Evolutionary conservation across 1,284 basidiomycete genomes (phyloP).

Genomic region (Melampsora larici-populina): DNA sequence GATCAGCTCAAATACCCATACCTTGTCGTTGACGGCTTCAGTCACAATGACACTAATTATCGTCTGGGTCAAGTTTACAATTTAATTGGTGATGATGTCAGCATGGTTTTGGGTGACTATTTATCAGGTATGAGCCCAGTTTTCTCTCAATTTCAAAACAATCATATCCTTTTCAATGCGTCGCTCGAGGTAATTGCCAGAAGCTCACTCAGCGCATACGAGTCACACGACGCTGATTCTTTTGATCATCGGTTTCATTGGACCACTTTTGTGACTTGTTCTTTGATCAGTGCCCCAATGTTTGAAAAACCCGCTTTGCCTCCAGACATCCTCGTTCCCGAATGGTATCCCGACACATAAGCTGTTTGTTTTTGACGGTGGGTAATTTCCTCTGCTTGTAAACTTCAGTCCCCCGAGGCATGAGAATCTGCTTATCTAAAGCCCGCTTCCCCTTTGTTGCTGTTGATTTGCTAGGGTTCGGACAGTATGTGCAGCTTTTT

Average conservation of each 20-base stretch:
- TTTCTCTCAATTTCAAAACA: not conserved
- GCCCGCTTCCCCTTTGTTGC: not conserved
- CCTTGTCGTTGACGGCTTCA: conserved; percentile 18
- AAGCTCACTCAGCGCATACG: too few relatives aligned
- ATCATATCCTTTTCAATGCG: not conserved
- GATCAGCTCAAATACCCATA: conserved; percentile 35
- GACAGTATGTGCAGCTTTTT: conserved; percentile 4
- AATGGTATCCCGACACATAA: not conserved
- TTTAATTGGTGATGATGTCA: conserved; percentile 14
- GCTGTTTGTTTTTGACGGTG: conserved; percentile 9
- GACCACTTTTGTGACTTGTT: not conserved
- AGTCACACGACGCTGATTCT: too few relatives aligned
- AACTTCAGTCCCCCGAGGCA: not conserved
- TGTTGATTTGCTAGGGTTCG: not conserved
- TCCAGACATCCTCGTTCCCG: not conserved
- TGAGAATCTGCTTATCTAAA: not conserved
- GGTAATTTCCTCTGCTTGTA: too few relatives aligned
- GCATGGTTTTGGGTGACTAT: conserved; percentile 41
- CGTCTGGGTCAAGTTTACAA: conserved; percentile 25
- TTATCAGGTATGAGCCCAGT: conserved; percentile 14
- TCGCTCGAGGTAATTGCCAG: too few relatives aligned
- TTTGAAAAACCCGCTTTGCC: not conserved
- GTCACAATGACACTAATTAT: conserved; percentile 31
- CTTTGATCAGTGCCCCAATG: not conserved
- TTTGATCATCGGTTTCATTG: not conserved